phyloP scores from a whole-genome alignment of 2,329 filamentous ascomycete genomes.

The Aspergillus jensenii region DNA sequence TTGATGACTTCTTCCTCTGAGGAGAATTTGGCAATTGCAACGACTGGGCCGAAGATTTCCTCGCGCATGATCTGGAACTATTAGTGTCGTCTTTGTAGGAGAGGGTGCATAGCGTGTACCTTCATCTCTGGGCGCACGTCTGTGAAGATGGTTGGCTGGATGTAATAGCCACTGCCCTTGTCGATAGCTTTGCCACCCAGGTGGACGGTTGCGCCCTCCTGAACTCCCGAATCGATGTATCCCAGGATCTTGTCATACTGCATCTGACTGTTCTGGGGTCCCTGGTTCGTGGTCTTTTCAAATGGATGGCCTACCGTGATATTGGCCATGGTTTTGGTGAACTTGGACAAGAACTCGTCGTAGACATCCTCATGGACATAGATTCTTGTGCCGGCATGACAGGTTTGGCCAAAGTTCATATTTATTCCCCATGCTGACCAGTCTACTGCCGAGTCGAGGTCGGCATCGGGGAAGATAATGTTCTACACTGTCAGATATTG shows the following conservation, averaged over 20 bases:
- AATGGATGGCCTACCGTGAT: slow-evolving; percentile 86
- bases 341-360: slow-evolving; percentile 74
- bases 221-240: slow-evolving; percentile 69
- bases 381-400: slow-evolving; percentile 75
- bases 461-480: slow-evolving; percentile 48
- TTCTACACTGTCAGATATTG: too few species aligned
- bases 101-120: too few species aligned
- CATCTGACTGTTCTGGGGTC: slow-evolving; percentile 78
- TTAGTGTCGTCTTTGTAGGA: too few species aligned
- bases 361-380: slow-evolving; percentile 82
- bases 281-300: slow-evolving; percentile 76
- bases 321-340: slow-evolving; percentile 65
- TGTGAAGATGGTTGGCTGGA: slow-evolving; percentile 83
- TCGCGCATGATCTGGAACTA: slow-evolving; percentile 63
- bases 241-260: slow-evolving; percentile 89
- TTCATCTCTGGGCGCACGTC: slow-evolving; percentile 70
- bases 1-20: slow-evolving; percentile 69
- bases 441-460: slow-evolving; percentile 45
- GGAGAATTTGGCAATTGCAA: slow-evolving; percentile 73
- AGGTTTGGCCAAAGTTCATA: slow-evolving; percentile 63
- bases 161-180: slow-evolving; percentile 75
- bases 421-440: slow-evolving; percentile 39
- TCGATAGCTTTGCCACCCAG: slow-evolving; percentile 66
- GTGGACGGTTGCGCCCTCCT: slow-evolving; percentile 64
- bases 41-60: slow-evolving; percentile 81